These are phyloP conservation scores for Pleurotus ostreatus DNA, from an alignment of 768 basidiomycete genomes.

Conservation along the genomic window DNA sequence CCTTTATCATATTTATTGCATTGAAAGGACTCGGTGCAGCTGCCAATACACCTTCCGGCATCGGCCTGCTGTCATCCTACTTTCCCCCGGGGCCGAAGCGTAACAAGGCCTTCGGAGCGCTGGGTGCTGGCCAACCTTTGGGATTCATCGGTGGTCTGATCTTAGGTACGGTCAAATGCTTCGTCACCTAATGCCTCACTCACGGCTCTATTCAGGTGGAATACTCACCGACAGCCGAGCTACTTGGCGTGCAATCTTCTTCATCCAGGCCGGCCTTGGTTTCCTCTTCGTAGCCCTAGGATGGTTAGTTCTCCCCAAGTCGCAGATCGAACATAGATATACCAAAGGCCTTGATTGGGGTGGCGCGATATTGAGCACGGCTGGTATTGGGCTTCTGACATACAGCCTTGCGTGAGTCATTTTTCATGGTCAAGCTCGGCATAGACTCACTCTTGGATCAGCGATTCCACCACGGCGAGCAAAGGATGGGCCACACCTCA, in stretches of 20 bases:
- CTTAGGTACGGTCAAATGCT: conserved; percentile 17
- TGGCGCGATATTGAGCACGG: conserved; percentile 26
- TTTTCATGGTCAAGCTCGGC: neutral
- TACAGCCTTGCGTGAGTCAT: conserved; percentile 27
- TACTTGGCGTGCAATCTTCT: conserved; percentile 30
- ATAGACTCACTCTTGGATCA: conserved; percentile 7
- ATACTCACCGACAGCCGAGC: conserved; percentile 24
- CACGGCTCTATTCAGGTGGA: conserved; percentile 18
- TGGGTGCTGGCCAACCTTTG: conserved; percentile 29
- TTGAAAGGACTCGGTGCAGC: conserved; percentile 28
- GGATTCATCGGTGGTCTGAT: conserved; percentile 29
- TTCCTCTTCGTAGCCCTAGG: conserved; percentile 22
- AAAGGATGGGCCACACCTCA: conserved; percentile 29
- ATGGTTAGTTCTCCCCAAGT: conserved; percentile 15
- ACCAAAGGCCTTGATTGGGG: conserved; percentile 31
- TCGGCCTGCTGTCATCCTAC: conserved; percentile 20
- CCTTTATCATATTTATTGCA: conserved; percentile 27
- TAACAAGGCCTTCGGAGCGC: conserved; percentile 27
- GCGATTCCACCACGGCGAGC: conserved; percentile 25
- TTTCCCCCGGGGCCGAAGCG: conserved; percentile 25
- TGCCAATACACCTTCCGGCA: conserved; percentile 28
- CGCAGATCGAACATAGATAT: conserved; percentile 18
- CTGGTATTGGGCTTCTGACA: conserved; percentile 27
- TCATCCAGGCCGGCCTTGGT: conserved; percentile 27
- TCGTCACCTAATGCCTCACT: neutral